Evolutionary conservation across 208 protist species (phyloP).

Genomic region (Wallacemonas sp.): DNA sequence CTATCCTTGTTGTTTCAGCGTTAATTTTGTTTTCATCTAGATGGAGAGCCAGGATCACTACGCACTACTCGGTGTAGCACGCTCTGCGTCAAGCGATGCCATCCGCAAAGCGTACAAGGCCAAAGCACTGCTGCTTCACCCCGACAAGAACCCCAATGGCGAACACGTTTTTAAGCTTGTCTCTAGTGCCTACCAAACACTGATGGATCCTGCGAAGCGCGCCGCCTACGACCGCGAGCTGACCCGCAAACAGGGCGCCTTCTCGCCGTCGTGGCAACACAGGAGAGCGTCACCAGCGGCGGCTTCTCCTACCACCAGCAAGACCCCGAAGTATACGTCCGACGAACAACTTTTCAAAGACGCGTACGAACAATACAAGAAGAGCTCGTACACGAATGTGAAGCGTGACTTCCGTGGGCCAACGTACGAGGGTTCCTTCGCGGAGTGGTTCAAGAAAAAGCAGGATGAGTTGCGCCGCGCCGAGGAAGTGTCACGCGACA

Average conservation of each 20-base stretch:
- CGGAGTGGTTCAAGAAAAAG: conserved; percentile 83
- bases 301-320: conserved; percentile 11
- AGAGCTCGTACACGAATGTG: conserved; percentile 25
- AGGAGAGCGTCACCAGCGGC: background rate
- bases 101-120: conserved; percentile 86
- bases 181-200: conserved; percentile 78
- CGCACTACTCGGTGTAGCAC: conserved; percentile 64
- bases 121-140: conserved; percentile 80
- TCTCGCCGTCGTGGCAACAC: conserved; percentile 10
- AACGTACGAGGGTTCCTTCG: conserved; percentile 51
- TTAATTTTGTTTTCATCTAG: conserved; percentile 9
- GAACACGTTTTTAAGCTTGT: conserved; percentile 79
- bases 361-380: conserved; percentile 77
- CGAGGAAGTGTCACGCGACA: conserved; percentile 67
- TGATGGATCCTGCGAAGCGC: conserved; percentile 66
- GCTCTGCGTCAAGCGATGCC: conserved; percentile 65
- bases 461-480: conserved; percentile 75
- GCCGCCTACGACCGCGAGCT: conserved; percentile 76
- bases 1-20: conserved; percentile 1
- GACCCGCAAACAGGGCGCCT: conserved; percentile 36
- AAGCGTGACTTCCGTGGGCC: conserved; percentile 35
- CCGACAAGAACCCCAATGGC: conserved; percentile 90
- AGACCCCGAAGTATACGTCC: conserved; percentile 28
- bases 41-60: conserved; percentile 77
- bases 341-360: conserved; percentile 84